Evolutionary conservation across 345 rosid species (phyloP), one percentile per base, ranked within the genome.

Genomic region (Lepidium aucheri): DNA sequence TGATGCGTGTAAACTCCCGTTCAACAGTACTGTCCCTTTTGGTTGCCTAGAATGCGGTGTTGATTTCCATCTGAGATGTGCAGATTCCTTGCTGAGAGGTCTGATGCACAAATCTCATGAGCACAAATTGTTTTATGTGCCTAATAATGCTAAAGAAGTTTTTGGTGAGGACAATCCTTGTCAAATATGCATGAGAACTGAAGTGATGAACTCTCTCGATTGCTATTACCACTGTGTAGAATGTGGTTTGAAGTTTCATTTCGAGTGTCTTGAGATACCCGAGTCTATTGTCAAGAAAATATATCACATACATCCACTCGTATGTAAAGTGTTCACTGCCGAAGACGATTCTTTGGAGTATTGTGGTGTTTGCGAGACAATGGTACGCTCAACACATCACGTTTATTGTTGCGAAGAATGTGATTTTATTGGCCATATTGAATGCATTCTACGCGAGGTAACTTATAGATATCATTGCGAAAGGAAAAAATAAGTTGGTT

Each of bases 391-490:
- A 1, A 46, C 47, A 18, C 54, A 70, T 62, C 63, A 28, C 44
- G 68, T 45, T 50, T 74, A 66, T 43, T 56, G n/a, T 0, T 74
- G 78, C 6, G 4, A 56, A 34, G 54, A 38, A 49, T 61, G 76
- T 59, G 45, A n/a, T 20, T 70, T 17, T 60, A 12, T 74, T 42
- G 53, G 70, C 34, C 78, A 74, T 28, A 61, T 74, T 13, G 54
- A 70, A 60, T 74, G 81, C 17, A 47, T 59, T 41, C 34, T 71
- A 14, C 24, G 16, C 17, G 26, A 64, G 75, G 79, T 76, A 33
- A 39, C n/a, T n/a, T n/a, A n/a, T n/a, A n/a, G n/a, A n/a, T n/a
- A n/a, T 10, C 26, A 24, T 24, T 24, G 26, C 4, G 0, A 2
- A 24, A 24, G 4, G 3, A 24, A 24, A 24, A 24, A 3, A 24